Base-by-base conservation (phyloP, 1,284 basidiomycete genomes). In the Leccinum subatratum region DNA sequence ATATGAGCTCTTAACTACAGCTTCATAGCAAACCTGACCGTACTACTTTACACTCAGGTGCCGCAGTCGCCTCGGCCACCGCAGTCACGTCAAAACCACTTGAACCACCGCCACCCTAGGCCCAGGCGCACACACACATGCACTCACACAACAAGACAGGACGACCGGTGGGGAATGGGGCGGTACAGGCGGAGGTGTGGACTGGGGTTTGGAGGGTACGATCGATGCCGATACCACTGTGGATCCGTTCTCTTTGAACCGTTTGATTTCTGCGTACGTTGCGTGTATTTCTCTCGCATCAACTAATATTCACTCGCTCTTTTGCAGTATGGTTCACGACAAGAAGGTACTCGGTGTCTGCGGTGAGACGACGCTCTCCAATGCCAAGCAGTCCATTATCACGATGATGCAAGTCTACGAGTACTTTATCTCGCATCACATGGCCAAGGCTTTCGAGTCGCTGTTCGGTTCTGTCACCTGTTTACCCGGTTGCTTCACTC, bases 381-480 rank as follows among this genome's bases (percentile, higher is more conserved):
- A 98, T 73, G 88, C 94, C 25, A 94, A 95, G 76, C 91, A 95
- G 76, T 96, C 94, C 3, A 85, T 96, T 76, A 93, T 96, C 69
- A 98, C 96, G 12, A 98, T 98, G 96, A 96, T 97, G 86, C 96
- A 98, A 82, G 94, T 96, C n/a, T 97, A 97, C 81, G 95, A 96
- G 75, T 96, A 96, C 83, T 98, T 93, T 81, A 93, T 98, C 72
- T 98, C 93, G 1, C 95, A 97, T 80, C 93, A 99, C 80, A 88
- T 99, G 81, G 92, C 96, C 62, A 99, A 99, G 79, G 95, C 97
- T 0, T 99, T 99, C 79, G 96, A 98, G 79, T 91, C 86, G 72
- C 84, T 99, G 7, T 99, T 99, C 75, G 96, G 96, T 63, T 96
- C 95, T 18, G 95, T 99, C 68, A 98, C 96, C 62, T 99, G 97